Evolutionary conservation across 495 filamentous ascomycete species (phyloP), one percentile per base, ranked within the genome.

Genomic region (Xylaria castorea): DNA sequence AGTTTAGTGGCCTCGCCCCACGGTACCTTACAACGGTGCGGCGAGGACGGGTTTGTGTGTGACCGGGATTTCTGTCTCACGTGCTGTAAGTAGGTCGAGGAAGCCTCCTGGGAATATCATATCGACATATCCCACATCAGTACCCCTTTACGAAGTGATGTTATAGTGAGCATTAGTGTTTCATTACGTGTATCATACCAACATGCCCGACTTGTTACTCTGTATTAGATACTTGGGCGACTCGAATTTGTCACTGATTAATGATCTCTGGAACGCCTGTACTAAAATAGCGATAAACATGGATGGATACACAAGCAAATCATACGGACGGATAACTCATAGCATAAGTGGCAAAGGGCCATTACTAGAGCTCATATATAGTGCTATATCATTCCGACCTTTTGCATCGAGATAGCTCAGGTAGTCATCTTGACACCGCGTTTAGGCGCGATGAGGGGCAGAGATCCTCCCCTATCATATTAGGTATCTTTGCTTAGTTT

Each of bases 51-150:
- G 44, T 88, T 84, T 55, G 75, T 74, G 38, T 88, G 85, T 66
- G 80, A 81, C 11, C 75, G 82, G 68, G 79, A 82, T 53, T 87
- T 87, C 73, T 88, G 86, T 74, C 84, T 88, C 74, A 80, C 80
- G 4, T 88, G 86, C 75, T 77, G 78, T 16, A 60, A 66, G 36
- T 72, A 51, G 34, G 34, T 61, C 1, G 1, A n/a, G 12, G 27
- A 32, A 18, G 14, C 25, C 27, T 18, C 30, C 14, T 3, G 3
- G 22, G 50, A 27, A 18, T 16, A 27, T n/a, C 25, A 57, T 5
- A 57, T 57, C 12, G 5, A 57, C 27, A 32, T 32, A 57, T 57
- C 14, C 53, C 25, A 30, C 51, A 55, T 55, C 25, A 30, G 11
- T 4, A 55, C 27, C 53, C 12, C 27, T 57, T 32, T 14, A 32